Percentiles rank a stretch among this genome's conserved stretches.
Evolutionary conservation across 1,284 basidiomycete species (phyloP).

Genomic region (Cryptococcus depauperatus): DNA sequence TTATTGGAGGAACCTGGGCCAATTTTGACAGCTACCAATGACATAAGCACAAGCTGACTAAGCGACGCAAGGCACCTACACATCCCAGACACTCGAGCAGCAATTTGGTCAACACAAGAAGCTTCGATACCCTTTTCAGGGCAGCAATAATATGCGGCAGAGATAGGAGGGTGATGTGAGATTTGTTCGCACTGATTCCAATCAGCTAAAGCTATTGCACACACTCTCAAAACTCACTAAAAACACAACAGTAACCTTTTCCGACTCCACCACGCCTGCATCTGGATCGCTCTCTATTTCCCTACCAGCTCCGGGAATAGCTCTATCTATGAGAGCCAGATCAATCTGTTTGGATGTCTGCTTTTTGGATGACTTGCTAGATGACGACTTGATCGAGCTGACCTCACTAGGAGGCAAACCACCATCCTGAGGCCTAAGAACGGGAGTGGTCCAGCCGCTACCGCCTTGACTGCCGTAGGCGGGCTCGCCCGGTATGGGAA

Average conservation of each 20-base stretch:
- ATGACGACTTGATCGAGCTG: slow-evolving; percentile 32
- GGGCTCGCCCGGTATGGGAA: slow-evolving; percentile 38
- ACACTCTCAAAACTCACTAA: slow-evolving; percentile 40
- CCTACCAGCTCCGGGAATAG: slow-evolving; percentile 39
- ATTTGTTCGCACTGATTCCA: slow-evolving; percentile 62
- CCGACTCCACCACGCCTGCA: slow-evolving; percentile 43
- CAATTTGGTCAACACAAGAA: slow-evolving; percentile 76
- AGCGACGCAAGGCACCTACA: slow-evolving; percentile 34
- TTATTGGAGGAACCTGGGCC: slow-evolving; percentile 74
- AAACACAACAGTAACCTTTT: slow-evolving; percentile 58
- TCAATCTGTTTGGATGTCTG: slow-evolving; percentile 10
- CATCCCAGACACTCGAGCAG: slow-evolving; percentile 79
- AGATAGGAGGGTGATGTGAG: slow-evolving; percentile 93
- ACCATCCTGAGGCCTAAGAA: slow-evolving; percentile 36
- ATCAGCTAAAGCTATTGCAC: not conserved
- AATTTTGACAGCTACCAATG: slow-evolving; percentile 57
- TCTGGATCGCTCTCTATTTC: slow-evolving; percentile 42
- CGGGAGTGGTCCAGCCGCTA: slow-evolving; percentile 40
- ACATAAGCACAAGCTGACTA: slow-evolving; percentile 4
- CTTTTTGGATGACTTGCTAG: slow-evolving; percentile 19
- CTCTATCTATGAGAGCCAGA: slow-evolving; percentile 9
- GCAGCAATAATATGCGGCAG: slow-evolving; percentile 73
- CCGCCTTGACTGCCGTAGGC: slow-evolving; percentile 39
- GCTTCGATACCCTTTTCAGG: slow-evolving; percentile 65
- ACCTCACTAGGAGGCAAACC: slow-evolving; percentile 28